These are phyloP conservation scores for Boeremia lycopersici DNA, from an alignment of 2,329 filamentous ascomycete species.

Conservation along the genomic window DNA sequence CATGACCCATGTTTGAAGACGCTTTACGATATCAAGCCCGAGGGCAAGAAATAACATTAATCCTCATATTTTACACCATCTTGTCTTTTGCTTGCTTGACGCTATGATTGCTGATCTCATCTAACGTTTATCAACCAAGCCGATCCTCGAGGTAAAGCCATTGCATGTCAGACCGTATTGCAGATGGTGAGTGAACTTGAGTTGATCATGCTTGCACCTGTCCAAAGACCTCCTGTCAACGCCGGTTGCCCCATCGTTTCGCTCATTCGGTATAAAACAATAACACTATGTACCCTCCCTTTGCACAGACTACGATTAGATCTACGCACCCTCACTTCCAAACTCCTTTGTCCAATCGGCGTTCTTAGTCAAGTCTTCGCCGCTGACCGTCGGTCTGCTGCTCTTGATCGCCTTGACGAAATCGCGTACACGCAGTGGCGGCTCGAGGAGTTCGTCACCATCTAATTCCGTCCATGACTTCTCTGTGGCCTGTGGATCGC, in stretches of 20 bases:
- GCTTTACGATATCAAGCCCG: constrained; percentile 29
- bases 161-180: too few relatives aligned
- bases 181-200: too few relatives aligned
- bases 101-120: too few relatives aligned
- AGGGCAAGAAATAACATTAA: constrained; percentile 13
- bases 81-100: too few relatives aligned
- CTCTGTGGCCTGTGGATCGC: constrained; percentile 82
- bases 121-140: too few relatives aligned
- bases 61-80: too few relatives aligned
- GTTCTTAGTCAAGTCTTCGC: constrained; percentile 81
- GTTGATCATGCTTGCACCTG: too few relatives aligned
- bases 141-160: too few relatives aligned
- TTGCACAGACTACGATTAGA: background rate
- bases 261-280: constrained; percentile 16
- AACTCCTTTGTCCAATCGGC: constrained; percentile 96
- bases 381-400: constrained; percentile 86
- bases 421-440: constrained; percentile 84
- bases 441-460: constrained; percentile 83
- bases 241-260: background rate
- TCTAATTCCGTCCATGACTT: constrained; percentile 93
- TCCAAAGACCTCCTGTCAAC: background rate
- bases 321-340: constrained; percentile 79
- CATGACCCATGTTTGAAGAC: constrained; percentile 2
- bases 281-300: background rate
- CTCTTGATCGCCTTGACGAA: constrained; percentile 91